Conservation (phyloP, 2,329 filamentous ascomycete species). For the Podosphaera fusca region DNA sequence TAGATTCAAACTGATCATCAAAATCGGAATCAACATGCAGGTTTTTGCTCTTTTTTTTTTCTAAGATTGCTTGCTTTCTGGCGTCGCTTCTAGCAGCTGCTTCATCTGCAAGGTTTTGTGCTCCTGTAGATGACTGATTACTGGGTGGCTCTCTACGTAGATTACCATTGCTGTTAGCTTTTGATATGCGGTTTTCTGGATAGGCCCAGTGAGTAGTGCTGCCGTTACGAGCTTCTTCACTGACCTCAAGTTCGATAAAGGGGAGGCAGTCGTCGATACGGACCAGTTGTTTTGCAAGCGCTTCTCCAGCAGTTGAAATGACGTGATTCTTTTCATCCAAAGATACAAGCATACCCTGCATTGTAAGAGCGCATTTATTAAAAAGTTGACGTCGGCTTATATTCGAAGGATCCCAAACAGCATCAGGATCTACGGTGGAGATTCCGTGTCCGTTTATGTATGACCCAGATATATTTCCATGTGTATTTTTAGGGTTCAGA, state of each 20-base stretch:
- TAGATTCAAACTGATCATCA: conserved; percentile 36
- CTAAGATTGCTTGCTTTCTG: conserved; percentile 58
- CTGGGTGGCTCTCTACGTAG: conserved; percentile 56
- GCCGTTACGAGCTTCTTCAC: conserved; percentile 81
- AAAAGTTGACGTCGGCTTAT: conserved; percentile 50
- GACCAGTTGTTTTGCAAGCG: conserved; percentile 60
- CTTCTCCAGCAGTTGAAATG: conserved; percentile 75
- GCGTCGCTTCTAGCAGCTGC: conserved; percentile 66
- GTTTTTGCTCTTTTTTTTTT: conserved; percentile 36
- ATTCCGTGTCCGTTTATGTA: conserved; percentile 11
- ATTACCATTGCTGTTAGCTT: conserved; percentile 40
- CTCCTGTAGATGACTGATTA: conserved; percentile 43
- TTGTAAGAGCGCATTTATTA: conserved; percentile 51
- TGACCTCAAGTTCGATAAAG: conserved; percentile 70
- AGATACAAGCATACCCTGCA: conserved; percentile 68
- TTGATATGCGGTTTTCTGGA: conserved; percentile 51
- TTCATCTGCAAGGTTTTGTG: conserved; percentile 59
- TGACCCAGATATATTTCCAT: conserved; percentile 14
- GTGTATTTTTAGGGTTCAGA: conserved; percentile 12
- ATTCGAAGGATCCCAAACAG: conserved; percentile 31
- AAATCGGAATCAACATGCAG: conserved; percentile 57
- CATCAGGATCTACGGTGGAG: conserved; percentile 15
- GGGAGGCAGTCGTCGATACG: conserved; percentile 76
- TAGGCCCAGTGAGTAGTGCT: conserved; percentile 92
- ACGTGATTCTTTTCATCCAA: conserved; percentile 97